Base-by-base conservation (phyloP, 2,329 filamentous ascomycete genomes). In the Aspergillus ustus region DNA sequence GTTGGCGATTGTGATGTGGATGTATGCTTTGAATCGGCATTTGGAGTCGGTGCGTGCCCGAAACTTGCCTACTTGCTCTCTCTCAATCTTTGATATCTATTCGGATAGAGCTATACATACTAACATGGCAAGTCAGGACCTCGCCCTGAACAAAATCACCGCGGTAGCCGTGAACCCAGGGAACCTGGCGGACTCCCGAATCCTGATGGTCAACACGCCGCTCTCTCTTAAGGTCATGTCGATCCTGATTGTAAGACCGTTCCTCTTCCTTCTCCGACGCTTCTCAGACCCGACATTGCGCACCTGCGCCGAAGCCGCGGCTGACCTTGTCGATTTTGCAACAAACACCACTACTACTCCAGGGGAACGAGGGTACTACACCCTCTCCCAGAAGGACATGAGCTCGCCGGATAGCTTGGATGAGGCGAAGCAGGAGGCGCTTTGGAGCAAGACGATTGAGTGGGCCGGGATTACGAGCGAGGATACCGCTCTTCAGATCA, bases 391-490 rank as follows among this genome's bases (percentile, higher is more conserved):
- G 0, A 59, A 45, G n/a, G 52, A 56, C 7, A 29, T 50, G 7
- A 53, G 51, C 13, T 49, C 31, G 1, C 57, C 57, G 19, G 57
- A 59, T 34, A 57, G 40, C 17, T 22, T 52, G 54, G 31, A 51
- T 40, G 31, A 19, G 8, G 55, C 43, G 20, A 59, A 48, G 31
- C 60, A 62, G 56, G 37, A 52, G 19, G 50, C 29, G n/a, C 37
- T 60, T 17, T 63, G 61, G 52, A 55, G 52, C 31, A 64, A 62
- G 48, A 64, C 59, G 5, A 20, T 64, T 22, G 34, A 62, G 48
- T 62, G 59, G 57, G 50, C 59, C 8, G n/a, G 50, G 34, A 40
- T 60, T 29, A 45, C 31, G 40, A 44, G 25, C n/a, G 40, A 11
- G 31, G 20, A 54, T 54, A 54, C 37, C 7, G 40, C 52, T 13